phyloP scores from a whole-genome alignment of 23 red algal species.

The Gracilaria gracilis region DNA sequence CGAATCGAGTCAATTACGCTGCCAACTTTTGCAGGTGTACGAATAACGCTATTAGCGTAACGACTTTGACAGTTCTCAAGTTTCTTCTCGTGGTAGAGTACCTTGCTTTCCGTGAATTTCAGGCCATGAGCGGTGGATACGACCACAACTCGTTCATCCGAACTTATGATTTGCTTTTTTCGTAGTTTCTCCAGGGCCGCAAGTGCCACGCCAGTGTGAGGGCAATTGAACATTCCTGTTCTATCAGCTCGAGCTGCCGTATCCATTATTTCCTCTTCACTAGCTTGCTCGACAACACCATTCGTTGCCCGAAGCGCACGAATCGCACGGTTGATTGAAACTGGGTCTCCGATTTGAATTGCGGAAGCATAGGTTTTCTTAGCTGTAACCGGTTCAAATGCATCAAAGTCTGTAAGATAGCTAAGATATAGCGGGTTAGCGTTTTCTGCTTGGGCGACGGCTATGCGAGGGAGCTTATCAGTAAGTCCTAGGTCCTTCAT shows the following conservation, averaged over 20 bases:
- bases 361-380: constrained; percentile 91
- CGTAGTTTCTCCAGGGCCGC: constrained; percentile 95
- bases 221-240: constrained; percentile 99
- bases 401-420: constrained; percentile 71
- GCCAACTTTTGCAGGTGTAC: constrained; percentile 81
- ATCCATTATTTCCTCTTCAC: constrained; percentile 99
- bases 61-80: constrained; percentile 76
- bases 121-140: constrained; percentile 98
- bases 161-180: constrained; percentile 74
- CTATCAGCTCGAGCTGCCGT: constrained; percentile 88
- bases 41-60: constrained; percentile 93
- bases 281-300: constrained; percentile 96
- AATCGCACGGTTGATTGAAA: constrained; percentile 93
- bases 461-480: constrained; percentile 88
- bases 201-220: constrained; percentile 98
- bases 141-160: constrained; percentile 90
- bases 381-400: constrained; percentile 83
- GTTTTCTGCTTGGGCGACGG: constrained; percentile 95
- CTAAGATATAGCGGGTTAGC: constrained; percentile 97
- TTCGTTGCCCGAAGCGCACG: constrained; percentile 84
- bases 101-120: constrained; percentile 98
- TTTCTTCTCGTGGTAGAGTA: constrained; percentile 97
- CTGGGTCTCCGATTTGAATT: constrained; percentile 99
- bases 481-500: constrained; percentile 95
- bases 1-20: constrained; percentile 93